Evolutionary conservation across 2,329 filamentous ascomycete genomes (phyloP).

Genomic region (Fusarium pseudocircinatum): DNA sequence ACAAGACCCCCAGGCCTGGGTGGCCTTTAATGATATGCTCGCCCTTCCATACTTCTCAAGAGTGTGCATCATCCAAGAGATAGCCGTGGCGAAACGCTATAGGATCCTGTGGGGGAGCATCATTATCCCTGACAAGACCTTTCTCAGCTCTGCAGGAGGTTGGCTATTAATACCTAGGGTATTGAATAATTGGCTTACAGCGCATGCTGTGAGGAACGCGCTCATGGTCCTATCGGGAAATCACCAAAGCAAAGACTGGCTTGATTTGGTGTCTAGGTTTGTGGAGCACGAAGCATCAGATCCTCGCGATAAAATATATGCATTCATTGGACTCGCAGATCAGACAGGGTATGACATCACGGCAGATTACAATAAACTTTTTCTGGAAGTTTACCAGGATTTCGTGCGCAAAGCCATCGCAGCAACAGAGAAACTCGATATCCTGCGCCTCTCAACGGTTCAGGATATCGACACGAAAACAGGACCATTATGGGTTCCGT

Average conservation of each 20-base stretch:
- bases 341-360: neutral
- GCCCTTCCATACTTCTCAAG: neutral
- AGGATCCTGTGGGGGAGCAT: neutral
- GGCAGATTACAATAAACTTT: neutral
- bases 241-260: neutral
- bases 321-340: neutral
- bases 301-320: neutral
- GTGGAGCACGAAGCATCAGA: neutral
- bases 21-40: neutral
- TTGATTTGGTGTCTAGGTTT: accelerated
- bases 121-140: neutral
- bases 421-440: neutral
- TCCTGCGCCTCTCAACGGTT: neutral
- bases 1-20: neutral
- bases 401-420: neutral
- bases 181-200: accelerated
- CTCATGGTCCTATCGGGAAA: neutral
- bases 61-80: neutral
- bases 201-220: neutral
- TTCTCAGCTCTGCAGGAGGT: accelerated
- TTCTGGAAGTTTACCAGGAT: neutral
- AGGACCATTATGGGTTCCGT: neutral
- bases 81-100: neutral
- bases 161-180: neutral
- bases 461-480: neutral